Evolutionary conservation across 345 rosid genomes (phyloP).

Genomic region (Bretschneidera sinensis): DNA sequence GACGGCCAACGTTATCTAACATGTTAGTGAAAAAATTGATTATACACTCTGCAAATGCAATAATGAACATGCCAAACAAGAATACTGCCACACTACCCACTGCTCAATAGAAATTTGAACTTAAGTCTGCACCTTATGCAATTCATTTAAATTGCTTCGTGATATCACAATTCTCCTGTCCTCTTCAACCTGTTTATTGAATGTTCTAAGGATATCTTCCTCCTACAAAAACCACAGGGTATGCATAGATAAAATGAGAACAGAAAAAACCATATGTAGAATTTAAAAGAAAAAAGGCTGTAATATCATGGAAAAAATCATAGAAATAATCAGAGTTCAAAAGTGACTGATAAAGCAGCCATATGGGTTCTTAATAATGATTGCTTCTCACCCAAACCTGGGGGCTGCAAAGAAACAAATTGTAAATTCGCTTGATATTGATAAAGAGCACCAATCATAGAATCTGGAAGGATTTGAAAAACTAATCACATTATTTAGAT

Average conservation of each 20-base stretch:
- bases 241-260: too few relatives aligned
- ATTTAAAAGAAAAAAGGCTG: too few relatives aligned
- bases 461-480: background rate
- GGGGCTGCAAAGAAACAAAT: too few relatives aligned
- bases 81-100: too few relatives aligned
- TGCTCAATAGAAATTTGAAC: background rate
- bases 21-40: background rate
- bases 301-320: too few relatives aligned
- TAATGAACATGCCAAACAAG: too few relatives aligned
- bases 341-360: background rate
- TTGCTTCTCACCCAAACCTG: background rate
- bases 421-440: background rate
- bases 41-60: too few relatives aligned
- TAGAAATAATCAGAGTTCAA: constrained; percentile 1
- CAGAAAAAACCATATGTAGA: too few relatives aligned
- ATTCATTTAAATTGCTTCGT: constrained; percentile 76
- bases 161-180: constrained; percentile 79
- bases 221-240: constrained; percentile 46
- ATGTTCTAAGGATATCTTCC: constrained; percentile 59
- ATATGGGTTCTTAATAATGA: background rate
- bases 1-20: background rate
- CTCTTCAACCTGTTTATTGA: constrained; percentile 88
- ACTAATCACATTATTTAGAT: too few relatives aligned
- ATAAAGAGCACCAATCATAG: background rate
- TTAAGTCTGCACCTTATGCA: constrained; percentile 56